These are phyloP conservation scores for Funneliformis geosporum DNA, from an alignment of 192 early-diverging fungal genomes.

Conservation along the genomic window DNA sequence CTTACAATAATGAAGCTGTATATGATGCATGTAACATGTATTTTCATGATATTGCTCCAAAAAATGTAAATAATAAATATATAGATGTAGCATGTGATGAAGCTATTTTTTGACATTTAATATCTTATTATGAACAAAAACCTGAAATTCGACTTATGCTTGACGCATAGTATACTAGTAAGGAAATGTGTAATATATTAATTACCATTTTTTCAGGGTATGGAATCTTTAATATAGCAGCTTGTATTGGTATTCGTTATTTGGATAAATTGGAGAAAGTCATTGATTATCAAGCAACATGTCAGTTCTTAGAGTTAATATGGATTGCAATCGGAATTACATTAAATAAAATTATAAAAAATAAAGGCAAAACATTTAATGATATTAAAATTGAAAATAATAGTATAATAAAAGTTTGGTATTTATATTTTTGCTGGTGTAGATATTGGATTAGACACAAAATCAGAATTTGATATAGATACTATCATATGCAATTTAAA, in stretches of 20 bases:
- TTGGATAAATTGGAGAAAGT: conserved; percentile 6
- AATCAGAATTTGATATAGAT: not conserved
- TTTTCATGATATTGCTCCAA: no score
- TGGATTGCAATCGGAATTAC: not conserved
- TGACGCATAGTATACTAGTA: not conserved
- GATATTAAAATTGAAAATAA: not conserved
- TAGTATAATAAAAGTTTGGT: conserved; percentile 2
- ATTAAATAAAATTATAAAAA: not conserved
- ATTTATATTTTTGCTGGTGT: conserved; percentile 6
- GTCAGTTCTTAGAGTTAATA: not conserved
- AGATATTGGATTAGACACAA: not conserved
- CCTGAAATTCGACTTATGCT: not conserved
- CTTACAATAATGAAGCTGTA: no score
- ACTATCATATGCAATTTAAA: conserved; percentile 16
- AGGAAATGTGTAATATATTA: not conserved
- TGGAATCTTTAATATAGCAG: not conserved
- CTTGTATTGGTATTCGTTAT: not conserved
- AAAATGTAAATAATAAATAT: not conserved
- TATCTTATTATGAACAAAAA: not conserved
- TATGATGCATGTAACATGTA: no score
- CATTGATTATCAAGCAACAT: not conserved
- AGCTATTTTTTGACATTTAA: not conserved
- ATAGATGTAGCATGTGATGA: not conserved
- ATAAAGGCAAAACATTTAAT: not conserved
- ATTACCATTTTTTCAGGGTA: conserved; percentile 5